Evolutionary conservation across 2,329 filamentous ascomycete species (phyloP).

Genomic region (Pochonia chlamydosporia): DNA sequence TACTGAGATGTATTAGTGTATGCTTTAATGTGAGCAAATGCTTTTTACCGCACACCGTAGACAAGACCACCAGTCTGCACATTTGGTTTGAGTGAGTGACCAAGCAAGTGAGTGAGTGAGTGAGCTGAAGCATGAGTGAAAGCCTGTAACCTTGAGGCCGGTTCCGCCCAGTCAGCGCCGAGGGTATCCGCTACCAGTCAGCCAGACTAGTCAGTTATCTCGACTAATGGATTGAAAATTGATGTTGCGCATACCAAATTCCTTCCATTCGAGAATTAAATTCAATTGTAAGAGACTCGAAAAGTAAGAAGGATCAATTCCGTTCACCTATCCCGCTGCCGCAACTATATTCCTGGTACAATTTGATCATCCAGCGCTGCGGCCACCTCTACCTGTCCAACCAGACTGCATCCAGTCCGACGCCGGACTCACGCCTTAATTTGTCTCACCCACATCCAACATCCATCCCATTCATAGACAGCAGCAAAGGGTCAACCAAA

Average conservation of each 20-base stretch:
- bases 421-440: too few relatives aligned
- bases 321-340: too few relatives aligned
- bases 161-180: conserved; percentile 4
- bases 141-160: conserved; percentile 2
- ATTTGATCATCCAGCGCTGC: too few relatives aligned
- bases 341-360: too few relatives aligned
- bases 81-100: too few relatives aligned
- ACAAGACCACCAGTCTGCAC: too few relatives aligned
- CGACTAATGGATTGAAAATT: not conserved
- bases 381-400: not conserved
- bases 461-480: not conserved
- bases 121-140: not conserved
- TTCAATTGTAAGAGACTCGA: not conserved
- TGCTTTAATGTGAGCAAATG: too few relatives aligned
- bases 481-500: not conserved
- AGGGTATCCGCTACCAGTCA: not conserved
- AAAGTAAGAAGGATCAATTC: too few relatives aligned
- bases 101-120: too few relatives aligned
- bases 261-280: not conserved
- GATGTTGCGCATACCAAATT: not conserved
- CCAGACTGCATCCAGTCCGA: not conserved
- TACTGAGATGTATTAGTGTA: too few relatives aligned
- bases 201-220: not conserved
- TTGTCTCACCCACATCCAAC: not conserved
- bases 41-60: too few relatives aligned